Percentiles rank a stretch among this genome's conserved stretches.
Conservation (phyloP, 352 stramenopile species). For the Pythium coloratum region DNA sequence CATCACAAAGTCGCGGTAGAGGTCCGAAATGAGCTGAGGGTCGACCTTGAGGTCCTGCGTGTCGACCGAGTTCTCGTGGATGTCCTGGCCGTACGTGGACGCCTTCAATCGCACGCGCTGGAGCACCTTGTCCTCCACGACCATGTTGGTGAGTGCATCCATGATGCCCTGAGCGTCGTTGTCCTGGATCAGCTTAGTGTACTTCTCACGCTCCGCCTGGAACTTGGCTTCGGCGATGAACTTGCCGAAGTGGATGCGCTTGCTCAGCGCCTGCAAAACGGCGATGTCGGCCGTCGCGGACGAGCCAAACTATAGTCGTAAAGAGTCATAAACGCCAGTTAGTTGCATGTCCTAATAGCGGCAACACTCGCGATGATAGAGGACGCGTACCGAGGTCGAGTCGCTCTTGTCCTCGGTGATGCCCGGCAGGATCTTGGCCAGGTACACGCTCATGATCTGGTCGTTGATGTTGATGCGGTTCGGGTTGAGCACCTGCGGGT, state of each 20-base stretch:
- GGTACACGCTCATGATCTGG: slow-evolving; percentile 96
- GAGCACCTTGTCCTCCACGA: slow-evolving; percentile 92
- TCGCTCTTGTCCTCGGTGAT: slow-evolving; percentile 91
- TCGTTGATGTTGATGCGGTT: slow-evolving; percentile 98
- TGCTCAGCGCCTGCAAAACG: slow-evolving; percentile 94
- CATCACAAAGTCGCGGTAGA: slow-evolving; percentile 98
- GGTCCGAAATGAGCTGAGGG: slow-evolving; percentile 94
- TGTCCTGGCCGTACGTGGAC: slow-evolving; percentile 93
- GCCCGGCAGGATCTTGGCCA: slow-evolving; percentile 93
- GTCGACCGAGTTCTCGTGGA: slow-evolving; percentile 52
- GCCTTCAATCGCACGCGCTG: slow-evolving; percentile 95
- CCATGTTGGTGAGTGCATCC: slow-evolving; percentile 93
- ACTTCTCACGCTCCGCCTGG: slow-evolving; percentile 87
- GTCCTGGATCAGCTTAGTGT: slow-evolving; percentile 90
- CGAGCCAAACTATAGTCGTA: slow-evolving; percentile 62
- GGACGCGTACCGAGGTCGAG: slow-evolving; percentile 48
- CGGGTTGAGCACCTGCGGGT: slow-evolving; percentile 91
- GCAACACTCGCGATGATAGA: not conserved
- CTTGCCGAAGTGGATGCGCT: slow-evolving; percentile 98
- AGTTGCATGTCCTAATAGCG: not conserved
- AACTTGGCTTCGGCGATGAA: slow-evolving; percentile 99
- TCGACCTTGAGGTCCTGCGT: slow-evolving; percentile 92
- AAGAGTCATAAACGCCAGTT: not conserved
- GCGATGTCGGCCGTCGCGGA: slow-evolving; percentile 89
- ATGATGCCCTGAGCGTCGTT: slow-evolving; percentile 96